phyloP scores from a whole-genome alignment of 305 asterid species.

The Fraxinus baroniana region DNA sequence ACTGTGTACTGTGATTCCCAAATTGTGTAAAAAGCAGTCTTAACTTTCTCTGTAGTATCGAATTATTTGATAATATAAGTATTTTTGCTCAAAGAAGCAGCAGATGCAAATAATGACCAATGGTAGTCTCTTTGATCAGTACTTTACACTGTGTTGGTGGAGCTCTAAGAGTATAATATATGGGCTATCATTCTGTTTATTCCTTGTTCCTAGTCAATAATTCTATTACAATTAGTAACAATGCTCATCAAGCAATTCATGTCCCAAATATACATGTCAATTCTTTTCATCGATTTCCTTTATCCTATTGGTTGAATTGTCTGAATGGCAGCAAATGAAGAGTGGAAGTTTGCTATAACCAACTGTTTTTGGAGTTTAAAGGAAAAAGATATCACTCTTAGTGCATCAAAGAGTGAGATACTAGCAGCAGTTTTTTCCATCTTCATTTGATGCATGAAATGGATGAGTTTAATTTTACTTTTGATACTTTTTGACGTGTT shows the following conservation, averaged over 20 bases:
- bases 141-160: neutral
- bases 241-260: neutral
- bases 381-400: neutral
- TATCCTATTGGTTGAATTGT: conserved; percentile 4
- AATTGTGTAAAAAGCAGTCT: neutral
- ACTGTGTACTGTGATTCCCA: neutral
- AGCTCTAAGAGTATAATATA: neutral
- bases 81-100: neutral
- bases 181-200: neutral
- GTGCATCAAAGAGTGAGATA: neutral
- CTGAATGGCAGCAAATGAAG: neutral
- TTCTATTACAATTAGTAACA: neutral
- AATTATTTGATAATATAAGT: neutral
- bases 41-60: neutral
- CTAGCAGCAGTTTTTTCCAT: neutral
- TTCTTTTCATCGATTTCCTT: neutral
- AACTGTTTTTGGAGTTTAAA: neutral
- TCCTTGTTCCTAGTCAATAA: neutral
- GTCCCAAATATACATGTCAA: neutral
- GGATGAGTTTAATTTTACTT: neutral
- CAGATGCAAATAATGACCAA: neutral
- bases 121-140: neutral
- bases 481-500: neutral
- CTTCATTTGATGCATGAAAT: neutral
- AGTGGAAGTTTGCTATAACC: neutral